Base-by-base conservation (phyloP, 768 basidiomycete species). In the Lactifluus hygrophoroides region DNA sequence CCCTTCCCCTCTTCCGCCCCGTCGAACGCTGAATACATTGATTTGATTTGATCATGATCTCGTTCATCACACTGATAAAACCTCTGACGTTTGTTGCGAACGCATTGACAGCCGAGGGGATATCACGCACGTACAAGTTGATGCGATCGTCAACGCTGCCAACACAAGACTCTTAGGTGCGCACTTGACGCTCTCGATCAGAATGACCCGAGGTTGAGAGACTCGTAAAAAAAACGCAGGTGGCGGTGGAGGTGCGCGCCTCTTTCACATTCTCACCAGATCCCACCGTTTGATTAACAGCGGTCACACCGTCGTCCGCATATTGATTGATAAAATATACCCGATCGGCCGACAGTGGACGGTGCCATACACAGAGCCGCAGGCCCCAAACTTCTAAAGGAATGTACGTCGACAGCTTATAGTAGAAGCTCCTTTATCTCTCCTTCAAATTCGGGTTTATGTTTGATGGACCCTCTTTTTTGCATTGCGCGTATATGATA, bases 121-220 rank as follows among this genome's bases (percentile, higher is more conserved):
- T 69, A 90, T 93, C 56, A 91, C 90, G 2, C 73, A 75, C 56
- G 68, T 92, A 21, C 75, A 83, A 51, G 72, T 87, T 11, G 89
- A 90, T 67, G 73, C 81, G 0, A 85, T 92, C 55, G 90, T 92
- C 28, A 92, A 91, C 66, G 90, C 90, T 13, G 90, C 90, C 6
- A 92, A 92, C 66, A 75, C 75, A 46, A 79, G 79, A 49, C 73
- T 93, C 35, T 73, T 85, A 48, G 90, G 90, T 88, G 42, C 55
- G 69, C 32, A 25, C 40, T 32, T 25, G 19, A 19, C 50, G 25
- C 34, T 28, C 19, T 27, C 38, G 23, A 28, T 50, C 19, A 37
- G 17, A 35, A 37, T 47, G 21, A 43, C 23, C 30, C 25, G 30
- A 14, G 38, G 56, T 45, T 32, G 10, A 32, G 21, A 38, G 14